Evolutionary conservation across 1,284 basidiomycete species (phyloP), one percentile per base, ranked within the genome.

Genomic region (Leccinum fallax): DNA sequence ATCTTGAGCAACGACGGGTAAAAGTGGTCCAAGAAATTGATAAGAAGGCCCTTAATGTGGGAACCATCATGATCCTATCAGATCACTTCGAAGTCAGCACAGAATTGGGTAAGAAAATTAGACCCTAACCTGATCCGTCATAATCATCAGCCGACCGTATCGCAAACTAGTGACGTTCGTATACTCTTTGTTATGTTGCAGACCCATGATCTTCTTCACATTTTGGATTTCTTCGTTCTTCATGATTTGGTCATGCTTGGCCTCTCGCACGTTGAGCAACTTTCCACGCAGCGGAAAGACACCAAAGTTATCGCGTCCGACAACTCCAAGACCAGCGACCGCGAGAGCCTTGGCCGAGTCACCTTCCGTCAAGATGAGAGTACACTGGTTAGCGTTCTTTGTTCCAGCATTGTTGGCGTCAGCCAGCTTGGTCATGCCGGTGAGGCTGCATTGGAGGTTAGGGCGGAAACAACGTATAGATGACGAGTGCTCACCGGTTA

Each of bases 321-420:
- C 95, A 48, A 98, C 95, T 65, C 89, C 87, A 43, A 99, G 85
- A 63, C 97, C 97, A 51, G 96, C 94, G 32, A 99, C 91, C 10
- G 97, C 97, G 21, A 99, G 84, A 11, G 95, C 88, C 78, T 98
- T 98, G 82, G 97, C 97, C 26, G 97, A 99, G 80, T 99, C 97
- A 83, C 97, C 97, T 87, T 99, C 97, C 0, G 97, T 99, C 19
- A 99, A 82, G 67, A 99, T 99, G 62, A 99, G 85, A 0, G 97
- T 99, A 71, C 97, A 99, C 58, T 92, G 85, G 57, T 83, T 83
- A 6, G 88, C 94, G 57, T 89, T 82, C 68, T 82, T 88, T 2
- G 93, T 93, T 43, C 97, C 97, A 4, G 97, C 97, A 73, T 97
- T 97, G 82, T 99, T 99, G 48, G 97, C 97, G 71, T 99, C 97